Evolutionary conservation across 2,329 filamentous ascomycete genomes (phyloP).

Genomic region (Geoglossum cookeanum): DNA sequence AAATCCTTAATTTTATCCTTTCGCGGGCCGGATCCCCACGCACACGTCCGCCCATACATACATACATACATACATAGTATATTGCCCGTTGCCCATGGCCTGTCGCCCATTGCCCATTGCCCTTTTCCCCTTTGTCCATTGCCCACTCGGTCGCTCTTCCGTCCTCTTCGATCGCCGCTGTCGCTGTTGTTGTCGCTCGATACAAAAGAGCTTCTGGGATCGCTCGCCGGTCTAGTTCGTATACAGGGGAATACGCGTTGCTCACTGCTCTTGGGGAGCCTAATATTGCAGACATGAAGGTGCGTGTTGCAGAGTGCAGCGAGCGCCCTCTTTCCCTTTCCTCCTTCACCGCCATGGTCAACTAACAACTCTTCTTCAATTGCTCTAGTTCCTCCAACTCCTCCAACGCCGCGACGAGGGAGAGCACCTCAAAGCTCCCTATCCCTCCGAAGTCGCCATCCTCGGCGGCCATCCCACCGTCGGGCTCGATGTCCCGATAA

Average conservation of each 20-base stretch:
- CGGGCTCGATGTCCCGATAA: conserved; percentile 43
- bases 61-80: background rate
- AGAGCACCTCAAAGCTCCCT: conserved; percentile 15
- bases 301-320: background rate
- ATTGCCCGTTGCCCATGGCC: background rate
- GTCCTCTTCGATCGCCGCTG: no score
- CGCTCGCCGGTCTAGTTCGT: no score
- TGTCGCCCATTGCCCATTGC: background rate
- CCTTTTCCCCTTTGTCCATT: background rate
- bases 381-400: background rate
- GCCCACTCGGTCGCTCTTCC: background rate
- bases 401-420: background rate
- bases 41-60: background rate
- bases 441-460: conserved; percentile 25
- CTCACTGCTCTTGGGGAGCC: no score
- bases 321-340: background rate
- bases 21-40: background rate
- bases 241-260: no score
- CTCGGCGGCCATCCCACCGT: conserved; percentile 39
- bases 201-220: no score
- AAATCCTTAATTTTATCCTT: background rate
- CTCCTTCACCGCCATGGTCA: background rate
- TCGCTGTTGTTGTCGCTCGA: no score
- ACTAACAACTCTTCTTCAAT: background rate
- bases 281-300: background rate